A percentile compares a stretch with the other conserved stretches of the same genome.
These are phyloP conservation scores for Cercophora sp. DNA, from an alignment of 495 filamentous ascomycete genomes.

Conservation along the genomic window DNA sequence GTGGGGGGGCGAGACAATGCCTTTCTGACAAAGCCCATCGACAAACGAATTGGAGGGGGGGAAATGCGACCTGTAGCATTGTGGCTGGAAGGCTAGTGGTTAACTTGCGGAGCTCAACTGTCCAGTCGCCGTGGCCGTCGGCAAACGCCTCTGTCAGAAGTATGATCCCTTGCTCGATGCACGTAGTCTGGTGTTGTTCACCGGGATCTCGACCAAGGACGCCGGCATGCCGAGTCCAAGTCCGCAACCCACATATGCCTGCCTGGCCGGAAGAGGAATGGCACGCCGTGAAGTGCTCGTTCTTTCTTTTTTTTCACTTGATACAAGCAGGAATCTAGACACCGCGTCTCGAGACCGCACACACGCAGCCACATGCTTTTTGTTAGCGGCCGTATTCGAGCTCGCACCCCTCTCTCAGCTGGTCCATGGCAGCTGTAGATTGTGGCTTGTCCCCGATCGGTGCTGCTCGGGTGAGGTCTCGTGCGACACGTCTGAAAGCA, in stretches of 20 bases:
- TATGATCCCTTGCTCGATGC: background rate
- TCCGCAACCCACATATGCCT: slow-evolving; percentile 4
- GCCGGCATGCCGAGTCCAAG: slow-evolving; percentile 1
- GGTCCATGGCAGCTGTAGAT: background rate
- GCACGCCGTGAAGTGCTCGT: too few species aligned
- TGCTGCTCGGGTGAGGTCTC: background rate
- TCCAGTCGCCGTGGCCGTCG: background rate
- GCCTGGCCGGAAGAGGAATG: slow-evolving; percentile 3
- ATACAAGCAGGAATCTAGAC: too few species aligned
- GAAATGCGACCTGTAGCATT: background rate
- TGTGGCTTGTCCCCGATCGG: slow-evolving; percentile 11
- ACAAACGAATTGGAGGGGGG: background rate
- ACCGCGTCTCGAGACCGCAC: too few species aligned
- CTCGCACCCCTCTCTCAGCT: background rate
- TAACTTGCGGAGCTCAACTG: background rate
- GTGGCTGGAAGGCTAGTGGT: slow-evolving; percentile 6
- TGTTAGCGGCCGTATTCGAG: slow-evolving; percentile 7
- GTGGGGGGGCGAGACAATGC: slow-evolving; percentile 9
- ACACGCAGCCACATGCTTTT: too few species aligned
- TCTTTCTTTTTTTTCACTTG: too few species aligned
- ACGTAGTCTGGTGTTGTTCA: too few species aligned
- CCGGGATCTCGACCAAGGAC: too few species aligned
- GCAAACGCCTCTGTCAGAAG: background rate
- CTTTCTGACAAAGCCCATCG: slow-evolving; percentile 1
- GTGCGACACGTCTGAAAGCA: too few species aligned